Percentiles rank a stretch among this genome's conserved stretches.
These are phyloP conservation scores for Zhuliangozyma blackwelliae DNA, from an alignment of 1,139 yeast species.

Conservation along the genomic window DNA sequence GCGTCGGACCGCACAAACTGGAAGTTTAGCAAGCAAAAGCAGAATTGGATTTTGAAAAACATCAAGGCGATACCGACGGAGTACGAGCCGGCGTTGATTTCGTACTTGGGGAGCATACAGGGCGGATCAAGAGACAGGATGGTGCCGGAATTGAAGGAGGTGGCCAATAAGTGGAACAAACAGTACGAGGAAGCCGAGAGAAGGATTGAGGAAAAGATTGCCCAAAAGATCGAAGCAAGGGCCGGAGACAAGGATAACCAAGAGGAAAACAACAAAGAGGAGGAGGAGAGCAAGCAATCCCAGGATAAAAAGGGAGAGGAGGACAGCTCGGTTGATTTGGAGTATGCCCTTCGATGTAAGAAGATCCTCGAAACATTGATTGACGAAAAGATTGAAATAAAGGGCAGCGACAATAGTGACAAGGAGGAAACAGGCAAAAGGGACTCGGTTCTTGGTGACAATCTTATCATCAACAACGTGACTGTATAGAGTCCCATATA, in stretches of 20 bases:
- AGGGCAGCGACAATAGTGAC: background rate
- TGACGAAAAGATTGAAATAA: constrained; percentile 3
- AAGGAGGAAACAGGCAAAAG: background rate
- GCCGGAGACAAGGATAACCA: constrained; percentile 6
- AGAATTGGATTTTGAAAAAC: constrained; percentile 84
- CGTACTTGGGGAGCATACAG: constrained; percentile 64
- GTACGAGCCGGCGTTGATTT: constrained; percentile 51
- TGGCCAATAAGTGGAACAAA: constrained; percentile 55
- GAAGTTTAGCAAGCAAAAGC: constrained; percentile 94
- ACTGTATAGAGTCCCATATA: background rate
- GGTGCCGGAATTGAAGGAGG: constrained; percentile 44
- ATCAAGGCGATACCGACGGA: constrained; percentile 50
- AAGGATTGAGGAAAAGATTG: constrained; percentile 34
- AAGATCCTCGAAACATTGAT: constrained; percentile 7
- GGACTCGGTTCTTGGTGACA: background rate
- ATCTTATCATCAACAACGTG: background rate
- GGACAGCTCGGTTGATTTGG: constrained; percentile 10
- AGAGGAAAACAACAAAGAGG: constrained; percentile 1
- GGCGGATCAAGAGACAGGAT: constrained; percentile 69
- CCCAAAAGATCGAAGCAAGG: constrained; percentile 16
- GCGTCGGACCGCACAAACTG: constrained; percentile 58
- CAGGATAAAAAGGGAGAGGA: constrained; percentile 4
- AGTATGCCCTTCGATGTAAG: constrained; percentile 10
- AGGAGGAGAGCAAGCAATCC: background rate
- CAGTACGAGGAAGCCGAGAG: constrained; percentile 39